Evolutionary conservation across 208 protist species (phyloP).

Genomic region (Trypanosoma mega): DNA sequence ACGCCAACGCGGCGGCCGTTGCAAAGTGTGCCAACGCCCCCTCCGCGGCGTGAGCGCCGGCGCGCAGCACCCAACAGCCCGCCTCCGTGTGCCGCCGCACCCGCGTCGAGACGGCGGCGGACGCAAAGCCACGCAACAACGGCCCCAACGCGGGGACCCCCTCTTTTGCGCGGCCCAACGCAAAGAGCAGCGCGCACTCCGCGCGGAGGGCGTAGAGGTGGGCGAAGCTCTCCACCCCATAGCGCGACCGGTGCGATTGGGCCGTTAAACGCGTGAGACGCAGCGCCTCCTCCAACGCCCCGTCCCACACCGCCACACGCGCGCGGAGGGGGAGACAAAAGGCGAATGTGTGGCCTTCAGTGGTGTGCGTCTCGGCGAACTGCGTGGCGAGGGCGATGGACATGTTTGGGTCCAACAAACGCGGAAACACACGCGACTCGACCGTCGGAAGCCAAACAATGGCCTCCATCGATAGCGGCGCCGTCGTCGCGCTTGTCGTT

Average conservation of each 20-base stretch:
- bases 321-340: conserved; percentile 27
- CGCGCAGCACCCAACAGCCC: conserved; percentile 35
- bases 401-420: conserved; percentile 29
- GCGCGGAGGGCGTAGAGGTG: conserved; percentile 27
- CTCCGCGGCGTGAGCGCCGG: conserved; percentile 24
- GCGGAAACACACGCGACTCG: conserved; percentile 29
- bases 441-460: conserved; percentile 39
- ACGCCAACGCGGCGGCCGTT: conserved; percentile 40
- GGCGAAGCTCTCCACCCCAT: conserved; percentile 24
- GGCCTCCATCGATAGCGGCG: conserved; percentile 6
- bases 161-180: conserved; percentile 22
- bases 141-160: conserved; percentile 15
- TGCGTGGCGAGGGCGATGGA: conserved; percentile 14
- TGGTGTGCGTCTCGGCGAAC: conserved; percentile 17
- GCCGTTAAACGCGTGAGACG: conserved; percentile 13
- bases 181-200: conserved; percentile 35
- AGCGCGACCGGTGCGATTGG: not conserved
- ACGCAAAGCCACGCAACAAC: conserved; percentile 25
- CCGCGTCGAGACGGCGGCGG: conserved; percentile 15
- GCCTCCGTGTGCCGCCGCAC: conserved; percentile 29
- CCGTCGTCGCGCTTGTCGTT: conserved; percentile 16
- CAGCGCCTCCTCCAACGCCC: conserved; percentile 21
- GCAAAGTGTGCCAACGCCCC: conserved; percentile 54
- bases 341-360: conserved; percentile 22
- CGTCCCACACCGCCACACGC: conserved; percentile 33